Conservation (phyloP, 2,329 filamentous ascomycete species). For the Pleoardoris graminearum region DNA sequence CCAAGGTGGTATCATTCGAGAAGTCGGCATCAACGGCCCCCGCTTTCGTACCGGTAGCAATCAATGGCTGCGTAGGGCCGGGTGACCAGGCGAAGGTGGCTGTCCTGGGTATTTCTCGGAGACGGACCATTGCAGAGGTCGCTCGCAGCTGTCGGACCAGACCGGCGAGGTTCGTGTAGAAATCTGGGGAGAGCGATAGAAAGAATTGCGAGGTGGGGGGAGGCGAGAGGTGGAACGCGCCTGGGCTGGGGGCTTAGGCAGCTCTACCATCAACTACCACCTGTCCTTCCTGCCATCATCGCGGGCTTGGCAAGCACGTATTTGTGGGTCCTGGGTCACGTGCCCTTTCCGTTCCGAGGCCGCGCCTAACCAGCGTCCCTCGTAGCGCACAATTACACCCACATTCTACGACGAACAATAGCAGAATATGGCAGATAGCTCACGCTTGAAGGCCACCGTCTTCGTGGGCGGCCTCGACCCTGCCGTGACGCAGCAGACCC, state of each 20-base stretch:
- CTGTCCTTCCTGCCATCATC: conserved; percentile 41
- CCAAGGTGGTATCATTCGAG: conserved; percentile 93
- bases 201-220: conserved; percentile 19
- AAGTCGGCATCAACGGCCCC: conserved; percentile 97
- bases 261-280: conserved; percentile 38
- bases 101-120: conserved; percentile 94
- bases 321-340: conserved; percentile 21
- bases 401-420: conserved; percentile 6
- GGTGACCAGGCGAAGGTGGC: conserved; percentile 98
- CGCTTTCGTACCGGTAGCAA: conserved; percentile 92
- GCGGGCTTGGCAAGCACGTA: conserved; percentile 17
- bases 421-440: conserved; percentile 73
- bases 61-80: conserved; percentile 72
- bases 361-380: conserved; percentile 11
- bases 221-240: conserved; percentile 26
- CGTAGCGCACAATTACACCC: conserved; percentile 10
- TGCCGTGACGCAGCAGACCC: conserved; percentile 71
- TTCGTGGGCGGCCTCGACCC: conserved; percentile 89
- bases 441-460: conserved; percentile 86
- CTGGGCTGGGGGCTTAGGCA: conserved; percentile 24
- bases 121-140: conserved; percentile 75
- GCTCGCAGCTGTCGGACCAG: conserved; percentile 33
- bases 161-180: conserved; percentile 6
- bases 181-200: conserved; percentile 18
- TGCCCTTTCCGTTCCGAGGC: conserved; percentile 8